Evolutionary conservation across 108 stramenopile genomes (phyloP), one percentile per base, ranked within the genome.

Genomic region (Cyclotella kingstonii): DNA sequence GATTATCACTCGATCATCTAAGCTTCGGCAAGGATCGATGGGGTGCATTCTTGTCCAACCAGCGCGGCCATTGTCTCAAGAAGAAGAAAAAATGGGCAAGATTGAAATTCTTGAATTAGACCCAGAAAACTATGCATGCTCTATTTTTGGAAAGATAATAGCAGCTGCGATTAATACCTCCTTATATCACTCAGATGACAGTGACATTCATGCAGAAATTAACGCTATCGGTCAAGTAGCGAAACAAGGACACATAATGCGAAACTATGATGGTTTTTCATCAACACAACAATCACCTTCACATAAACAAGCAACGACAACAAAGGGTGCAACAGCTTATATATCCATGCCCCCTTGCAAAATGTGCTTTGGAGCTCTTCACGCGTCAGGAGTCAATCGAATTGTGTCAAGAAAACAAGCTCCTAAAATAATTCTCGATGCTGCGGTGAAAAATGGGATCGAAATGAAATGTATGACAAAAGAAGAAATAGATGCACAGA

Each of bases 271-370:
- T n/a, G n/a, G n/a, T n/a, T n/a, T n/a, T n/a, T n/a, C n/a, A n/a
- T n/a, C 39, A 27, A 23, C 19, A 42, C 12, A n/a, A 11, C 14
- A 1, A 1, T 14, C 33, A 23, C 17, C 3, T 38, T 21, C 54
- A 19, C 3, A 11, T 9, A 36, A 19, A 22, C 9, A 42, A 30
- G 30, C 44, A 17, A n/a, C 39, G 26, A 28, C 72, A 25, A 68
- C 72, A 30, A 34, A 57, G 10, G 74, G 60, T 0, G 68, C 68
- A 35, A 82, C 84, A 29, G 79, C 79, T 3, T 85, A 83, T 45
- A 84, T 89, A 22, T 84, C 84, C 2, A 90, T 90, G 88, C 88
- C 88, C 15, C 88, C 88, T 3, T 90, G 88, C 68, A 84, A 84
- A 54, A 41, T 52, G 19, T 90, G 88, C 50, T 86, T 90, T 50